Conservation (phyloP, 1,284 basidiomycete species). For the Ceratobasidium theobromae region DNA sequence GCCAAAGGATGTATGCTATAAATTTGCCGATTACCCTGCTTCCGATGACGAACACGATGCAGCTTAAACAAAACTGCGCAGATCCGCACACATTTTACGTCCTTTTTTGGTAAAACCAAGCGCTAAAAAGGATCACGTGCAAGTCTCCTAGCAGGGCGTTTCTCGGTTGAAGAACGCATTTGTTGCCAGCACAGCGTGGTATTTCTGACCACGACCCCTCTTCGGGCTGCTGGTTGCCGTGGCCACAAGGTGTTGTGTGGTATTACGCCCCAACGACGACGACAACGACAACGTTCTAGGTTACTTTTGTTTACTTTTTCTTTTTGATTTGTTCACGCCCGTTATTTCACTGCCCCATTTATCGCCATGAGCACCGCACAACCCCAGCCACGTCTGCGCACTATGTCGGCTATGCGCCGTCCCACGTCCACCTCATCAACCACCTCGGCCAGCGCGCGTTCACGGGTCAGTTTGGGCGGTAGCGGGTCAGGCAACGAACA, state of each 20-base stretch:
- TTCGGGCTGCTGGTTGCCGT: too few species aligned
- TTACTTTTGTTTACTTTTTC: background rate
- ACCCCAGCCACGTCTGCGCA: conserved; percentile 6
- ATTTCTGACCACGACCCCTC: background rate
- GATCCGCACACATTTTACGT: too few species aligned
- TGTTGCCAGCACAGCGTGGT: conserved; percentile 26
- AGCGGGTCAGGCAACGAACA: background rate
- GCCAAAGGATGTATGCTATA: background rate
- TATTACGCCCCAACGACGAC: too few species aligned
- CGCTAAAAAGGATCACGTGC: conserved; percentile 6
- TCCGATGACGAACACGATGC: too few species aligned
- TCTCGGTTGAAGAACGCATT: conserved; percentile 18
- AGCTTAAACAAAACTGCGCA: too few species aligned
- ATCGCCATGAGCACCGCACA: conserved; percentile 7
- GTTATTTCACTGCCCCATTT: background rate
- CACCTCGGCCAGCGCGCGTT: background rate
- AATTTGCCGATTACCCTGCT: background rate
- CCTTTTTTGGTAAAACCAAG: background rate
- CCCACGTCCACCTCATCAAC: background rate
- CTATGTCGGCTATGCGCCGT: conserved; percentile 21
- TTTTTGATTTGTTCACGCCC: background rate
- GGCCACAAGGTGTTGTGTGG: too few species aligned
- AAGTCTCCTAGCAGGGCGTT: background rate
- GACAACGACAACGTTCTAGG: too few species aligned
- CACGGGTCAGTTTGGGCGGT: conserved; percentile 4